Evolutionary conservation across 73 alveolate genomes (phyloP), one percentile per base, ranked within the genome.

Genomic region (Loxodes magnus): DNA sequence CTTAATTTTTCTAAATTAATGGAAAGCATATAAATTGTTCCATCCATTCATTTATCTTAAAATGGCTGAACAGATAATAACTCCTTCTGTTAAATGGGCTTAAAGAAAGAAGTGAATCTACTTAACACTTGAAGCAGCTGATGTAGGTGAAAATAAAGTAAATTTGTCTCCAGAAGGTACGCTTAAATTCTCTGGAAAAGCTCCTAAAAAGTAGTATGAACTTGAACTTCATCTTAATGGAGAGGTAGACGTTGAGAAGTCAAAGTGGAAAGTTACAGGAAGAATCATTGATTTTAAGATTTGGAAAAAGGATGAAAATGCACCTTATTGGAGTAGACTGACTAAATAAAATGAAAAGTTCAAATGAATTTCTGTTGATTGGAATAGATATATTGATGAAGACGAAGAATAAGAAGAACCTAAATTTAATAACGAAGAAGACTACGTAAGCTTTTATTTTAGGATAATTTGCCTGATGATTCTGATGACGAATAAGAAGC

Each of bases 361-460:
- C 44, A 22, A 46, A 12, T 69, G 43, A 51, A 74, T 74, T 56
- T 30, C 41, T 14, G 66, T 59, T 48, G 88, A 74, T 48, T 74
- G 88, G 88, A 30, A 55, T 15, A 65, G 55, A 64, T 74, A 82
- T 80, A 74, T 67, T 17, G 88, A 74, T 29, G 71, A 57, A 16
- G 88, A 74, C 41, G 88, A 74, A 5, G 88, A 64, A 31, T 69
- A 43, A 2, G 80, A 72, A 14, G 51, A 17, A 17, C 30, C 7
- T 6, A 73, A 46, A 28, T 63, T 48, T 3, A 43, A 38, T 0
- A 46, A 25, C 15, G 77, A 71, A 0, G 88, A 25, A 1, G 88
- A 67, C 52, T 57, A 43, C 57, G n/a, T n/a, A n/a, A n/a, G n/a
- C n/a, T n/a, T n/a, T n/a, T n/a, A n/a, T n/a, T n/a, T n/a, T n/a